Evolutionary conservation across 257 asterid genomes (phyloP), one percentile per base, ranked within the genome.

Genomic region (Gentiana macrophylla): DNA sequence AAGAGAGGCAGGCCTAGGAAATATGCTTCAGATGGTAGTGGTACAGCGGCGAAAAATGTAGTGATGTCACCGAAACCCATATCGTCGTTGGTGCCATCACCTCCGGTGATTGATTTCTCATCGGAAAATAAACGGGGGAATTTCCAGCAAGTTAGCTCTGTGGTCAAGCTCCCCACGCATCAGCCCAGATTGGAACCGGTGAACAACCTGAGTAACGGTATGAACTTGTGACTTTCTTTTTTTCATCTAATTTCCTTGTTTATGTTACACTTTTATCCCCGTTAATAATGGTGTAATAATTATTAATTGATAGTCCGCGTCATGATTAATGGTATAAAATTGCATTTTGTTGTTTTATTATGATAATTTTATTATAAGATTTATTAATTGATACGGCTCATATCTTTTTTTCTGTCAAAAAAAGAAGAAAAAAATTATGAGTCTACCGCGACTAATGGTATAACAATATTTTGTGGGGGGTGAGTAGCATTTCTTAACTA

Each of bases 1-100:
- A 90, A 82, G 64, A 82, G 98, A 68, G 98, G 98, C 32, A 74
- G 98, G 60, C 98, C 98, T 2, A 77, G 95, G 53, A 90, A 86
- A 73, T 90, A 90, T 50, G 95, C 75, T 11, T 83, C 94, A 0
- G 96, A 84, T 78, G 98, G 98, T 45, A 58, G 24, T 24, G 24
- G 24, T 24, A 24, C 24, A 24, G 24, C 89, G 2, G 80, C 67
- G 12, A 56, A 66, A 6, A 53, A 53, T 53, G 33, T 43, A 43
- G 76, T 87, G 7, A 80, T 86, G 36, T 90, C 98, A 2, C 95
- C 98, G 1, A 84, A 84, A 70, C 98, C 95, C 52, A 82, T 86
- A 52, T 82, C 97, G 12, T 77, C 96, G 51, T 67, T 94, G 13
- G 88, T 83, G 0, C 96, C 96, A 38, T 84, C 95, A 38, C 86